These are phyloP conservation scores for Scleroderma citrinum DNA, from an alignment of 768 basidiomycete genomes.

Conservation along the genomic window DNA sequence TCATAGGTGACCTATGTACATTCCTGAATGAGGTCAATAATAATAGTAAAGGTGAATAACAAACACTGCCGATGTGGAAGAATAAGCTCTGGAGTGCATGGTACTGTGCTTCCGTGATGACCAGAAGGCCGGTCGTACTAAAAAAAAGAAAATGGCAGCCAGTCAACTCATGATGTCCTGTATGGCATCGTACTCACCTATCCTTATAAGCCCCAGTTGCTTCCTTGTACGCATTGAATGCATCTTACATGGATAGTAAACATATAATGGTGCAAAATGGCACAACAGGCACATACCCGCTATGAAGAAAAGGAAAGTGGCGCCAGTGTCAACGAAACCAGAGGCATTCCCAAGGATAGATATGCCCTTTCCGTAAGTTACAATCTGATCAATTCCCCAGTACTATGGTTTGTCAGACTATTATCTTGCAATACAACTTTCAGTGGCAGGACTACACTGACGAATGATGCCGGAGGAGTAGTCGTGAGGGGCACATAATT, in stretches of 20 bases:
- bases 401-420: not conserved
- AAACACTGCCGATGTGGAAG: constrained; percentile 6
- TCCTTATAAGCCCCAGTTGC: not conserved
- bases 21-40: no score
- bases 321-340: not conserved
- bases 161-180: no score
- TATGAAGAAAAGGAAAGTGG: not conserved
- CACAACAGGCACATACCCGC: not conserved
- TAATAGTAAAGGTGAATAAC: no score
- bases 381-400: not conserved
- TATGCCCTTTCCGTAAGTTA: not conserved
- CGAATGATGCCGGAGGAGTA: constrained; percentile 28
- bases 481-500: constrained; percentile 20
- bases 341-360: not conserved
- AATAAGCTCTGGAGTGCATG: constrained; percentile 1
- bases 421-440: constrained; percentile 7
- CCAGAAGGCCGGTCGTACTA: constrained; percentile 10
- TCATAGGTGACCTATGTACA: constrained; percentile 15
- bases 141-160: constrained; percentile 9
- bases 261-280: no score
- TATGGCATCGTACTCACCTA: not conserved
- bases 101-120: constrained; percentile 4
- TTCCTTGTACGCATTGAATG: not conserved
- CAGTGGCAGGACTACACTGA: constrained; percentile 25
- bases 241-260: not conserved